Evolutionary conservation across 805 yeast genomes (phyloP).

Genomic region (Schizosaccharomyces osmophilus): DNA sequence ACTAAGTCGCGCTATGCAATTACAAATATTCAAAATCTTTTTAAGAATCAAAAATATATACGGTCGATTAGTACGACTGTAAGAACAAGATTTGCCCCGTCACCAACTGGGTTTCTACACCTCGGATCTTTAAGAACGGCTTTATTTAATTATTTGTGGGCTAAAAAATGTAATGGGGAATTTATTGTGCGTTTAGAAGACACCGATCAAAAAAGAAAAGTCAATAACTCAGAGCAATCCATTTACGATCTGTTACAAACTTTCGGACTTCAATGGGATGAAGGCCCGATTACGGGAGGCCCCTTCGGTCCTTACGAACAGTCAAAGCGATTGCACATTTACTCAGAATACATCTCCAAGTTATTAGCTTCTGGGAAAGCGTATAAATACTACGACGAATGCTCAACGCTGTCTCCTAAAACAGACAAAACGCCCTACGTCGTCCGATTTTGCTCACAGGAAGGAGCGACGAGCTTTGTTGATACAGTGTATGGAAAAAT

Average conservation of each 20-base stretch:
- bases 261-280: conserved; percentile 59
- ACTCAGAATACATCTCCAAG: conserved; percentile 30
- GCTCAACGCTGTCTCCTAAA: conserved; percentile 20
- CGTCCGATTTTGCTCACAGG: conserved; percentile 49
- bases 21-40: too few species aligned
- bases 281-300: conserved; percentile 24
- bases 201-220: conserved; percentile 54
- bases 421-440: conserved; percentile 21
- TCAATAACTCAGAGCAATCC: conserved; percentile 59
- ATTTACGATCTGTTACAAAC: conserved; percentile 52
- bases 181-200: conserved; percentile 73
- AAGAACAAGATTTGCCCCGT: conserved; percentile 91
- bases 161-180: conserved; percentile 54
- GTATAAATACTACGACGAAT: conserved; percentile 42
- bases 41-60: neutral
- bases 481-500: conserved; percentile 63
- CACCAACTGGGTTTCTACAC: conserved; percentile 91
- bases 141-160: conserved; percentile 61
- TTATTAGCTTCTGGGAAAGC: conserved; percentile 37
- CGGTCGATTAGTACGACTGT: conserved; percentile 3
- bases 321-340: conserved; percentile 49
- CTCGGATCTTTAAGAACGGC: conserved; percentile 88
- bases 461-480: conserved; percentile 32
- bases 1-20: too few species aligned
- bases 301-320: conserved; percentile 60